phyloP scores from a whole-genome alignment of 139 green algal species.

The Dunaliella primolecta region DNA sequence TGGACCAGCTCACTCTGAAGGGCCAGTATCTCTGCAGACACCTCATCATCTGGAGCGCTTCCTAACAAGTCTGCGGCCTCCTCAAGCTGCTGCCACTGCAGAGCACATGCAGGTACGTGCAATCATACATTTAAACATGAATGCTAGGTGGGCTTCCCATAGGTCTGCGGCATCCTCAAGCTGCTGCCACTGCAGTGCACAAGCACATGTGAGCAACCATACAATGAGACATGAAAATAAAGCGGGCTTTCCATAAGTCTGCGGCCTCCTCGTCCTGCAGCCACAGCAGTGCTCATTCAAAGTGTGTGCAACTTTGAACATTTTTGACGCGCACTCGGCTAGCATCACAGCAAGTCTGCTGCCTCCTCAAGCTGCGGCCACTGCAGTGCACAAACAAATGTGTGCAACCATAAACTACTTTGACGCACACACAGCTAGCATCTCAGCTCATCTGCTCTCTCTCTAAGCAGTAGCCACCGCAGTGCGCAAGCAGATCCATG shows the following conservation, averaged over 20 bases:
- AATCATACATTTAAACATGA: not conserved
- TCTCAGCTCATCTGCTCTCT: conserved; percentile 44
- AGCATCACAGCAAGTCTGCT: conserved; percentile 47
- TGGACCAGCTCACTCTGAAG: conserved; percentile 54
- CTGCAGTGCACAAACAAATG: conserved; percentile 30
- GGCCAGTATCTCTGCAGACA: conserved; percentile 73
- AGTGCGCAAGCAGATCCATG: too few relatives aligned
- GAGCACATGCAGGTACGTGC: not conserved
- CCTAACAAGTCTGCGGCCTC: conserved; percentile 46
- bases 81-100: conserved; percentile 55
- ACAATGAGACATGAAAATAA: too few relatives aligned
- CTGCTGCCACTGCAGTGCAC: too few relatives aligned
- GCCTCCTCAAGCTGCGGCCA: conserved; percentile 43
- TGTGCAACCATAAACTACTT: too few relatives aligned
- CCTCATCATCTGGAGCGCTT: conserved; percentile 78
- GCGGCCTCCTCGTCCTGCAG: too few relatives aligned
- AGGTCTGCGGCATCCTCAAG: not conserved
- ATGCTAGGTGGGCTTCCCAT: not conserved
- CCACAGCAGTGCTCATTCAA: too few relatives aligned
- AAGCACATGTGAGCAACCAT: too few relatives aligned
- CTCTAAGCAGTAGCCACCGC: conserved; percentile 53
- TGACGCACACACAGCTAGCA: too few relatives aligned
- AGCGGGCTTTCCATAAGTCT: too few relatives aligned
- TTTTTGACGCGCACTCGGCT: too few relatives aligned
- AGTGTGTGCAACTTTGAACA: too few relatives aligned